Evolutionary conservation across 495 filamentous ascomycete species (phyloP).

Genomic region (Podospora pseudocomata): DNA sequence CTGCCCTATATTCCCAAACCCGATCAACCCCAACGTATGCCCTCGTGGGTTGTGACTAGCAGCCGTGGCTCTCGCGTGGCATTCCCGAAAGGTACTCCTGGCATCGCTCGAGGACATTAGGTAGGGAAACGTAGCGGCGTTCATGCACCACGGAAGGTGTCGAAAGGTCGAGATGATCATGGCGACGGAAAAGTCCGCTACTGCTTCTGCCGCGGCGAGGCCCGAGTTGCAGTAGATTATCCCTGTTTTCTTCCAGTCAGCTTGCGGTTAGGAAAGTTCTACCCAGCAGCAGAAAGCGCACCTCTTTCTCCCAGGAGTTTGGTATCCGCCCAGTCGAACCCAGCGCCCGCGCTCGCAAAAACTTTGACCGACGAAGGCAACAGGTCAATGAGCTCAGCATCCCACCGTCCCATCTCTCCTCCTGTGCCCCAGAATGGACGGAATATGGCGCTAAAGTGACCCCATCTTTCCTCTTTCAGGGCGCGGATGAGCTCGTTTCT

Average conservation of each 20-base stretch:
- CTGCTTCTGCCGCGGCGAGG: constrained; percentile 64
- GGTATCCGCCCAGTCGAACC: constrained; percentile 75
- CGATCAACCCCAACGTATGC: constrained; percentile 58
- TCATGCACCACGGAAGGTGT: constrained; percentile 57
- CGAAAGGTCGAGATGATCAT: constrained; percentile 65
- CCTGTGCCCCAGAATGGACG: constrained; percentile 77
- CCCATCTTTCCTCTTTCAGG: constrained; percentile 61
- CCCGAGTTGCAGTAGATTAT: constrained; percentile 71
- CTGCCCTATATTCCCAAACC: constrained; percentile 66
- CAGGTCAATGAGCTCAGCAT: constrained; percentile 62
- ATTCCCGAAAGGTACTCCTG: constrained; percentile 44
- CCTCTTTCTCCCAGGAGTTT: constrained; percentile 62
- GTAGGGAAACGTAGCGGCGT: constrained; percentile 44
- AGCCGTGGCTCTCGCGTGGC: constrained; percentile 55
- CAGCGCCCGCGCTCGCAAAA: constrained; percentile 69
- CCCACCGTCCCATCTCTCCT: constrained; percentile 76
- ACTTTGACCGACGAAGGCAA: constrained; percentile 63
- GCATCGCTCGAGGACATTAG: constrained; percentile 20
- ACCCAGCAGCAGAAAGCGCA: constrained; percentile 30
- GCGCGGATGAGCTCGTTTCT: constrained; percentile 59
- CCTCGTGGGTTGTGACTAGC: constrained; percentile 56
- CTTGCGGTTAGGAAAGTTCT: background rate
- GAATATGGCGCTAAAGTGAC: constrained; percentile 69
- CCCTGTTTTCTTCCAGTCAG: constrained; percentile 38
- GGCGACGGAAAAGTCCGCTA: constrained; percentile 61